Base-by-base conservation (phyloP, 345 rosid genomes). In the Populus nigra region DNA sequence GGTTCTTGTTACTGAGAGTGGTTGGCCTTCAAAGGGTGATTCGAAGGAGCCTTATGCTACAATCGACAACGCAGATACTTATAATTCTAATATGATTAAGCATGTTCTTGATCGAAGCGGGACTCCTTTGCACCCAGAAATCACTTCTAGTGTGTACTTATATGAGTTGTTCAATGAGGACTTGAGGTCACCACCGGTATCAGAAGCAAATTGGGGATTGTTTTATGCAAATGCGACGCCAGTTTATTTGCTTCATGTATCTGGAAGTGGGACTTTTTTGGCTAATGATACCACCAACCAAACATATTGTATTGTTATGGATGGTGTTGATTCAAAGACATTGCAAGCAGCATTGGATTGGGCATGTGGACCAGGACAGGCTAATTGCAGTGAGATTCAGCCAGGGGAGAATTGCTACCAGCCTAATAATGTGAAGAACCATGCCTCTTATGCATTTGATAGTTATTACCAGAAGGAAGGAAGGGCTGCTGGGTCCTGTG, bases 81-180 rank as follows among this genome's bases (percentile, higher is more conserved):
- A 96, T 69, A 94, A 92, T 77, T 94, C 99, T 4, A 96, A 96
- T 84, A 71, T 94, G 81, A 94, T 96, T 80, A 94, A 89, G 85
- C 99, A 96, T 85, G 89, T 96, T 62, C 88, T 93, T 12, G 97
- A 91, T 68, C 86, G 76, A 39, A 83, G 83, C 12, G 98, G 99
- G 7, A 96, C 97, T 29, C 99, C 99, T 25, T 74, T 89, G 83
- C 98, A 85, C 43, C 99, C 99, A 0, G 98, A 94, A 82, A 72
- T 91, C 77, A 91, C 97, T 17, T 84, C 98, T 2, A 90, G 86
- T 83, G 94, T 89, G 39, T 94, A 91, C 69, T 78, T 96, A 39
- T 96, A 94, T 53, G 98, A 94, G 83, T 71, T 96, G 84, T 96
- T 96, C 86, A 90, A 91, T n/a, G 99, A 96, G 83, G 97, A 96